Evolutionary conservation across 495 filamentous ascomycete species (phyloP).

Genomic region (Immersiella caudata): DNA sequence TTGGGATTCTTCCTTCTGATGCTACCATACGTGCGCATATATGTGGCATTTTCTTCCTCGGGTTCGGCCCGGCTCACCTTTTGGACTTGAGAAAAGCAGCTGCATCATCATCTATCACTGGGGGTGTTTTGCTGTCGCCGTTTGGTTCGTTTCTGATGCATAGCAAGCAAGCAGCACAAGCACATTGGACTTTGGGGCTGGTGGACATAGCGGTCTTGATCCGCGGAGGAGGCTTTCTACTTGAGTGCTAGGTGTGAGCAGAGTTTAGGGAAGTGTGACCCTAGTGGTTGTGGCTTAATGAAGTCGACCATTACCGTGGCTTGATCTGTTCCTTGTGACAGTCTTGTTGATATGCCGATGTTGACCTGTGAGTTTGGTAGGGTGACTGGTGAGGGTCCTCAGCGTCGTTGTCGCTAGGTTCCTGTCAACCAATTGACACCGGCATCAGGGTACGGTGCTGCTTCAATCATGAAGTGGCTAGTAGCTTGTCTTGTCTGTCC

Average conservation of each 20-base stretch:
- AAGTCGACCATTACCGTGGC: not conserved
- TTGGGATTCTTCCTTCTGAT: not conserved
- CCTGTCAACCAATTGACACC: no score
- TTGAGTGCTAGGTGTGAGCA: not conserved
- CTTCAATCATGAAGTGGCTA: no score
- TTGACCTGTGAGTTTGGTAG: no score
- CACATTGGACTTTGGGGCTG: not conserved
- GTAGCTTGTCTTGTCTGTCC: no score
- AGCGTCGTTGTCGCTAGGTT: no score
- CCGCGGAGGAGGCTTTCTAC: not conserved
- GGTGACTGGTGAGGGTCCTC: no score
- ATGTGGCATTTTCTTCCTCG: not conserved
- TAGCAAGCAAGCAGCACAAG: not conserved
- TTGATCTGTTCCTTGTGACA: not conserved
- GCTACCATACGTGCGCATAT: not conserved
- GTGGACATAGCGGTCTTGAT: not conserved
- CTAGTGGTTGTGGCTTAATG: conserved; percentile 8
- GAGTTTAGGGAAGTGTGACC: not conserved
- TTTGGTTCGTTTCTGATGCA: not conserved
- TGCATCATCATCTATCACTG: not conserved
- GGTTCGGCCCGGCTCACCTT: not conserved
- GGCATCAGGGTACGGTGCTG: no score
- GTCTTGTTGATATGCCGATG: not conserved
- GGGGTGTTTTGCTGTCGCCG: not conserved
- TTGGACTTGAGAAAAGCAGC: not conserved